phyloP scores from a whole-genome alignment of 345 rosid genomes.

The Arabidopsis suecica region DNA sequence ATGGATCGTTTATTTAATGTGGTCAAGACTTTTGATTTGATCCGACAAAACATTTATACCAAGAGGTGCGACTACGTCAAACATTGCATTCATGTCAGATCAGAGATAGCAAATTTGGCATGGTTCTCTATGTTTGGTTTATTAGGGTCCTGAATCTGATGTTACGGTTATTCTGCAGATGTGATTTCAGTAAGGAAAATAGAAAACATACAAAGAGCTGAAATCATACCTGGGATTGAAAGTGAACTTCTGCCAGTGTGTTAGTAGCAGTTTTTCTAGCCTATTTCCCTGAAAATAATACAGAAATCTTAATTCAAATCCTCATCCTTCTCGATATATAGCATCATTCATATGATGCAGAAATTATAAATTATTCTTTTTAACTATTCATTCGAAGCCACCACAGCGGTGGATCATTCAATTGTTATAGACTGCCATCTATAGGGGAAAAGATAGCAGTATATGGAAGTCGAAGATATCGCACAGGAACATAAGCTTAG shows the following conservation, averaged over 20 bases:
- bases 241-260: slow-evolving; percentile 96
- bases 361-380: neutral
- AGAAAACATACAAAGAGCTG: slow-evolving; percentile 25
- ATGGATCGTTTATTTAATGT: neutral
- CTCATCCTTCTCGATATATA: slow-evolving; percentile 13
- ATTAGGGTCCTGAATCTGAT: slow-evolving; percentile 1
- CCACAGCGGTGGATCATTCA: slow-evolving; percentile 14
- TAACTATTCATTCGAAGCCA: neutral
- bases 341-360: slow-evolving; percentile 2
- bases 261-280: slow-evolving; percentile 82
- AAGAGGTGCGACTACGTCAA: slow-evolving; percentile 3
- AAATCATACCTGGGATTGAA: slow-evolving; percentile 86
- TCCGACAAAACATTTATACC: slow-evolving; percentile 6
- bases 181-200: neutral
- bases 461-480: neutral
- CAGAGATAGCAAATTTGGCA: slow-evolving; percentile 1
- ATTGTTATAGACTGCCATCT: neutral
- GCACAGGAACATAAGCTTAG: neutral
- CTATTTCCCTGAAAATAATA: slow-evolving; percentile 70
- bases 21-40: slow-evolving; percentile 4
- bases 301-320: slow-evolving; percentile 1
- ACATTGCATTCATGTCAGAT: slow-evolving; percentile 10
- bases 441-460: slow-evolving; percentile 1
- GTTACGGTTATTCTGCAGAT: slow-evolving; percentile 7
- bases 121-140: slow-evolving; percentile 10